Evolutionary conservation across 2,329 filamentous ascomycete species (phyloP), one percentile per base, ranked within the genome.

Genomic region (Botrytis galanthina): DNA sequence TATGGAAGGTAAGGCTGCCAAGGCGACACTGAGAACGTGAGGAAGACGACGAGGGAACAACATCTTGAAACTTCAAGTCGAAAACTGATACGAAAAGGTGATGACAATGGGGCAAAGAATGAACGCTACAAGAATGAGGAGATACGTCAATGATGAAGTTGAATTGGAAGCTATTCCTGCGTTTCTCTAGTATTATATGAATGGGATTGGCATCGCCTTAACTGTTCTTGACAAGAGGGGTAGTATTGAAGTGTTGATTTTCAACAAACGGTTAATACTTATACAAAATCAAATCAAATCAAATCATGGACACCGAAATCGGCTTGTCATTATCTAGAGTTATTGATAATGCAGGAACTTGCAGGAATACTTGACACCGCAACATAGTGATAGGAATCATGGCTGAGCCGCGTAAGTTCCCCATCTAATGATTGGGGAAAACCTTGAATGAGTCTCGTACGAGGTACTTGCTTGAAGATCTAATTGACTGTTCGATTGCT

Each of bases 1-100:
- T n/a, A 62, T 32, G 44, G 64, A 32, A 26, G 66, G 66, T 37
- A 69, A 57, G 22, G 62, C 35, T 37, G 70, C 70, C 12, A 72
- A 54, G 37, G 60, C 61, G 16, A 72, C 39, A 37, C 62, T 42
- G 57, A 67, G 48, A 29, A 39, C 48, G 20, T 42, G 48, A 67
- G 61, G 29, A 46, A 54, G 60, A 39, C 29, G 60, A 32, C 29
- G 18, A 48, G 48, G 18, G 48, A 59, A 42, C 48, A 59, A 67
- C 70, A 72, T 72, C 8, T 42, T 67, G 35, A 32, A 20, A 67
- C 16, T 54, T 67, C 22, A 42, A 57, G 29, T 8, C 35, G 16
- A n/a, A 29, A 9, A 32, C 4, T 35, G n/a, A 54, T 18, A n/a
- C 37, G 5, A 32, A 44, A 63, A 62, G 44, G n/a, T 14, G 35